Base-by-base conservation (phyloP, 805 yeast species). In the Metschnikowia amazonensis region DNA sequence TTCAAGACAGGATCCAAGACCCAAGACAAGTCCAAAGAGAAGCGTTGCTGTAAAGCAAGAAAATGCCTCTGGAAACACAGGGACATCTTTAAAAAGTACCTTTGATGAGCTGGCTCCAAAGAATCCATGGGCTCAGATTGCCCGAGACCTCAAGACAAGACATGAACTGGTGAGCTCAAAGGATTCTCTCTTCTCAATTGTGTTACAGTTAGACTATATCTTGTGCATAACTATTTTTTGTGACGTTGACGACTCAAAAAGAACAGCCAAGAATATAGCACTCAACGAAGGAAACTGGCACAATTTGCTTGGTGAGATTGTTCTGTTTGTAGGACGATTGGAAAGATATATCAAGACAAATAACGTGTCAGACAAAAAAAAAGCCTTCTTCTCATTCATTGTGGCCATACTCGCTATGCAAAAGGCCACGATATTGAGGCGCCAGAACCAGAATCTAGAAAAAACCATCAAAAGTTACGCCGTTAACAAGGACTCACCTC, bases 401-500 rank as follows among this genome's bases (percentile, higher is more conserved):
- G 58, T 52, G 20, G 59, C 70, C 28, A 46, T 67, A 10, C 55
- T 70, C 9, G 58, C 59, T 29, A 65, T 61, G 39, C 52, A 63
- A 11, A 57, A 60, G 40, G 65, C 69, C 1, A 51, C 63, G 6
- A 49, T 68, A 3, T 53, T 62, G n/a, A 65, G 62, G 41, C 50
- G 67, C n/a, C 59, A 63, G 30, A 70, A 67, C 44, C 36, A 54
- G 6, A 60, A 63, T 5, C 51, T 59, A 41, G 50, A 48, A 13
- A 56, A 55, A 36, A 61, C 56, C 7, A 58, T 63, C 27, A 55
- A 61, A 8, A 56, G 52, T 53, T 57, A 60, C 49, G 46, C 49
- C 14, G 31, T 25, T 10, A 56, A 13, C 34, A 53, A 50, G 28
- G 52, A 47, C 16, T 41, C 49, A 14, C 29, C 42, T 11, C 14